Evolutionary conservation across 495 filamentous ascomycete species (phyloP).

Genomic region (Annulohypoxylon nitens): DNA sequence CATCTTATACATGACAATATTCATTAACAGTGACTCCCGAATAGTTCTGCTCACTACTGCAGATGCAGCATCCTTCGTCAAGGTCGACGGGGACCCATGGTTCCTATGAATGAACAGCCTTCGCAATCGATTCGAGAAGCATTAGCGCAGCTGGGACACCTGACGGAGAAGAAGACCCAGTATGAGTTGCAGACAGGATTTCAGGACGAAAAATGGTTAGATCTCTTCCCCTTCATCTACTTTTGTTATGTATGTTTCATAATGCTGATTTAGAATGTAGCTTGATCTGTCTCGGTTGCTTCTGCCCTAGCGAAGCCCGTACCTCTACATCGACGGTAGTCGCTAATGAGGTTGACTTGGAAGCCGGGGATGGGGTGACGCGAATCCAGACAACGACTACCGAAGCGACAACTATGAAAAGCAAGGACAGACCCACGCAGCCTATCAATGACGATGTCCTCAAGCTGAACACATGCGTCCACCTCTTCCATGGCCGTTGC

Average conservation of each 20-base stretch:
- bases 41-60: slow-evolving; percentile 29
- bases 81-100: neutral
- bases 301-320: slow-evolving; percentile 24
- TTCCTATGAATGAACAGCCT: slow-evolving; percentile 5
- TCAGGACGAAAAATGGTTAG: slow-evolving; percentile 38
- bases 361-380: slow-evolving; percentile 19
- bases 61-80: neutral
- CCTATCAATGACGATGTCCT: slow-evolving; percentile 40
- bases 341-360: slow-evolving; percentile 22
- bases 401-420: neutral
- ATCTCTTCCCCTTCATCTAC: neutral
- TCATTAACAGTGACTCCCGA: slow-evolving; percentile 8
- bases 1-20: neutral
- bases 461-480: slow-evolving; percentile 41
- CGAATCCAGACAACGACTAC: slow-evolving; percentile 14
- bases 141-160: slow-evolving; percentile 30
- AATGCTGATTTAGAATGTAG: slow-evolving; percentile 18
- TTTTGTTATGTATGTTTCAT: neutral
- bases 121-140: slow-evolving; percentile 37
- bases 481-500: slow-evolving; percentile 47
- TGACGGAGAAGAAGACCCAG: slow-evolving; percentile 26
- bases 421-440: slow-evolving; percentile 11
- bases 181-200: slow-evolving; percentile 32
- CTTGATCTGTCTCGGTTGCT: slow-evolving; percentile 36
- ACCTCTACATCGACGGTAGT: slow-evolving; percentile 14